phyloP scores from a whole-genome alignment of 768 basidiomycete species.

The Psilocybe cubensis region DNA sequence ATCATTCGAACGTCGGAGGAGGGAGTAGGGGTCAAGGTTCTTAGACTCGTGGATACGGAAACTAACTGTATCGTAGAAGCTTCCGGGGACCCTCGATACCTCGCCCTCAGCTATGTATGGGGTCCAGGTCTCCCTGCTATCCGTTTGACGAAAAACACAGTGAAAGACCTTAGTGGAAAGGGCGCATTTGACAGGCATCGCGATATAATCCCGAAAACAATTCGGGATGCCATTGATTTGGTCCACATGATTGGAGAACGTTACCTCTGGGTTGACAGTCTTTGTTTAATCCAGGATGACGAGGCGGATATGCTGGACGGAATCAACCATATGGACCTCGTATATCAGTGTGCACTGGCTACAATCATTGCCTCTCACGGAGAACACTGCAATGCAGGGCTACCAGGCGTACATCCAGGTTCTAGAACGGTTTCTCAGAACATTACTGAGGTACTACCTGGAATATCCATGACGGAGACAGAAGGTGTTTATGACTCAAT shows the following conservation, averaged over 20 bases:
- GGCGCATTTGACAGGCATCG: not conserved
- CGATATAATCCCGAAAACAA: not conserved
- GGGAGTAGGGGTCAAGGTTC: not conserved
- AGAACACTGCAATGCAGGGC: not conserved
- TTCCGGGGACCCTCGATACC: not conserved
- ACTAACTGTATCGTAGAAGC: not conserved
- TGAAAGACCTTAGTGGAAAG: not conserved
- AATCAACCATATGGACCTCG: not conserved
- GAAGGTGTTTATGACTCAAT: not conserved
- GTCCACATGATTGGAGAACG: not conserved
- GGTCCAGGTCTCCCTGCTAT: not conserved
- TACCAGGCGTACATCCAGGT: not conserved
- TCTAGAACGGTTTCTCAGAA: not conserved
- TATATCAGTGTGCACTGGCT: not conserved
- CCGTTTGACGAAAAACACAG: not conserved
- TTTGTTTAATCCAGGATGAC: slow-evolving; percentile 1
- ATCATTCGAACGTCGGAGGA: not conserved
- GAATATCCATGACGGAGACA: not conserved
- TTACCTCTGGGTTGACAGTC: not conserved
- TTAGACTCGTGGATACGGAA: not conserved
- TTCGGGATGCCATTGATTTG: not conserved
- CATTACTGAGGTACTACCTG: not conserved
- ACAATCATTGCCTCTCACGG: not conserved
- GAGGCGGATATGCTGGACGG: not conserved
- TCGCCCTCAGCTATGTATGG: slow-evolving; percentile 2